Evolutionary conservation across 1,284 basidiomycete genomes (phyloP).

Genomic region (Mycena sp.): DNA sequence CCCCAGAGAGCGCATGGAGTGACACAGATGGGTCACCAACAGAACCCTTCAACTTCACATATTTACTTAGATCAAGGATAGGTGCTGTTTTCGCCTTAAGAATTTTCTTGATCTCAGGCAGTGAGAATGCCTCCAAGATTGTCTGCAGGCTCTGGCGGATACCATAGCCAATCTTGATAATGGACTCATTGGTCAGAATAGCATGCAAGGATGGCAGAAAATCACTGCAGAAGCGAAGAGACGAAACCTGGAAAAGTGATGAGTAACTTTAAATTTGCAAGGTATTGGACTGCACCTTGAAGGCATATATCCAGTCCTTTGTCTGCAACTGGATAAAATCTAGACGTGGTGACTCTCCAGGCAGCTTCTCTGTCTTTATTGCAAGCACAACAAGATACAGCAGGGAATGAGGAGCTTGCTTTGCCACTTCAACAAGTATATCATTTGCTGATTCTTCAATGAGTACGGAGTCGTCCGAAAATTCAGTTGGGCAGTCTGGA

Average conservation of each 20-base stretch:
- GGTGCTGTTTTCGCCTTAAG: neutral
- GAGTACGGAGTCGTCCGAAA: neutral
- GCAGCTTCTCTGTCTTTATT: neutral
- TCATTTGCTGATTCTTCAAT: neutral
- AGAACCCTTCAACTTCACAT: conserved; percentile 1
- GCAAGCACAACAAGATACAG: neutral
- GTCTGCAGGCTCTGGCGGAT: neutral
- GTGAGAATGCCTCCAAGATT: neutral
- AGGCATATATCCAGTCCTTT: neutral
- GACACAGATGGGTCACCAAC: conserved; percentile 1
- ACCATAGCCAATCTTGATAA: conserved; percentile 2
- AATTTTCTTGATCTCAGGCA: neutral
- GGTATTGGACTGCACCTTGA: neutral
- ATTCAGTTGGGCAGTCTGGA: neutral
- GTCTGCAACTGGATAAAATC: conserved; percentile 15
- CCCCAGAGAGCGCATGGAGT: conserved; percentile 6
- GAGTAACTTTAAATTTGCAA: neutral
- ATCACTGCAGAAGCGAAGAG: neutral
- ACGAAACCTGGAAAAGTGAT: neutral
- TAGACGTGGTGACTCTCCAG: neutral
- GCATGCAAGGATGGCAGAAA: neutral
- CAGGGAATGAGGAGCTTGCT: neutral
- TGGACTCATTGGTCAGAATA: neutral
- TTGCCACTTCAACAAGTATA: neutral
- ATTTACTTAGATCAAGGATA: neutral